phyloP scores from a whole-genome alignment of 148 eudicot genomes.

The Chenopodium suecicum region DNA sequence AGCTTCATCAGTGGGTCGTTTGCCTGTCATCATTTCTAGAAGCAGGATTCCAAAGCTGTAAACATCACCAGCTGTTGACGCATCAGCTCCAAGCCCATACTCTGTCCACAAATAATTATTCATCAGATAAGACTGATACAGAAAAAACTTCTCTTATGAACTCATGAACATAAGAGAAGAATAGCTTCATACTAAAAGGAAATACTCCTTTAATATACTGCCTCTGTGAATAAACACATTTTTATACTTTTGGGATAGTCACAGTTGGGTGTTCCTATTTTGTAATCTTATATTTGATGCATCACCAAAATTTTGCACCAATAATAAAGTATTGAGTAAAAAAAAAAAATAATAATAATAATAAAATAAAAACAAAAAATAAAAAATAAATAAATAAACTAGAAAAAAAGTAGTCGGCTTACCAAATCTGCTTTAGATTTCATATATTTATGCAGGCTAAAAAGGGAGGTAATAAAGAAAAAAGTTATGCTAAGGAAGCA shows the following conservation, averaged over 20 bases:
- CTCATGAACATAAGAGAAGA: neutral
- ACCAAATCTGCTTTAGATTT: neutral
- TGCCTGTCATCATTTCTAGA: slow-evolving; percentile 20
- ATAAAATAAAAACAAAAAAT: no score
- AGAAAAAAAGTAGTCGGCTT: neutral
- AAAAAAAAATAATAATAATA: no score
- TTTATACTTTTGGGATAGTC: neutral
- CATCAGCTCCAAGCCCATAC: slow-evolving; percentile 11
- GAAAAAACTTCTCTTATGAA: neutral
- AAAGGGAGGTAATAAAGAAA: neutral
- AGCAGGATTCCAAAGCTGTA: slow-evolving; percentile 21
- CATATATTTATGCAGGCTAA: neutral
- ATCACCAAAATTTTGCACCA: neutral
- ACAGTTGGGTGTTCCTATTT: neutral
- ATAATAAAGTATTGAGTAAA: neutral
- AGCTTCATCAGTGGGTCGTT: slow-evolving; percentile 15
- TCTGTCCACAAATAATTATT: neutral
- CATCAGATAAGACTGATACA: neutral
- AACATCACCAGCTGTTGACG: slow-evolving; percentile 6
- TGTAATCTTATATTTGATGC: neutral
- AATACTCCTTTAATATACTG: no score
- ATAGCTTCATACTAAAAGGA: no score
- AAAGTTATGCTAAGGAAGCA: neutral
- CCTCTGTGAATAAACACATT: no score
- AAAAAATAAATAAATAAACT: no score